A percentile compares a stretch with the other conserved stretches of the same genome.
These are phyloP conservation scores for Friedmanniomyces simplex DNA, from an alignment of 495 filamentous ascomycete species.

Conservation along the genomic window DNA sequence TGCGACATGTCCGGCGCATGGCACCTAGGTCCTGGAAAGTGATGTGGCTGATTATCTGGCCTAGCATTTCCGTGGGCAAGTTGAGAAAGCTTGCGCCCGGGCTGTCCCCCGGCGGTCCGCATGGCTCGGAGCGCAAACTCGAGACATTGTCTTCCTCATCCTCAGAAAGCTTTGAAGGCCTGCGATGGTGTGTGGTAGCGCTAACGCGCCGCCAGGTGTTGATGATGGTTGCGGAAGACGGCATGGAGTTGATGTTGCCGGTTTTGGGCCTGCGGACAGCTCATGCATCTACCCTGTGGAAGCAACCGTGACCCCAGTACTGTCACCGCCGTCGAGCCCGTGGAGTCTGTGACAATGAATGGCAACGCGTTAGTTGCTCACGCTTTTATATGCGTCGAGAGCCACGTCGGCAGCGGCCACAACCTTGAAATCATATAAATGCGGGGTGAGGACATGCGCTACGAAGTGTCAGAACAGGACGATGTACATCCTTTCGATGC, in stretches of 20 bases:
- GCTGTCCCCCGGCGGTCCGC: background rate
- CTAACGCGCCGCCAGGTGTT: background rate
- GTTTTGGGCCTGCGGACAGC: background rate
- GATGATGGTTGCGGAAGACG: background rate
- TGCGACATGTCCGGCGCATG: background rate
- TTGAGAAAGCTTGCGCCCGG: background rate
- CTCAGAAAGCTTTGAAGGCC: background rate
- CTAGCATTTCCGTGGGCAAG: conserved; percentile 3
- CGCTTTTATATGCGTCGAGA: too few species aligned
- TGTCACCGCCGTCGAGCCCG: too few species aligned
- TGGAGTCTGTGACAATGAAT: too few species aligned
- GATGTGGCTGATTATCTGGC: background rate
- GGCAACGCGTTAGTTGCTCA: too few species aligned
- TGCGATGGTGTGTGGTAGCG: background rate
- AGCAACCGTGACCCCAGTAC: too few species aligned
- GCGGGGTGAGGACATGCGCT: too few species aligned
- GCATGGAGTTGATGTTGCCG: background rate
- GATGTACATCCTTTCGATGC: too few species aligned
- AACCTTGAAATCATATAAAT: too few species aligned
- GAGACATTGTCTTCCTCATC: background rate
- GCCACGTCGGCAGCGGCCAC: too few species aligned
- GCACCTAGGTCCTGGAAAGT: conserved; percentile 3
- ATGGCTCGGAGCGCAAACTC: background rate
- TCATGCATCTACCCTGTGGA: background rate
- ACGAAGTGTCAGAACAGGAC: too few species aligned